phyloP scores from a whole-genome alignment of 352 stramenopile species.

The Pythium biforme region DNA sequence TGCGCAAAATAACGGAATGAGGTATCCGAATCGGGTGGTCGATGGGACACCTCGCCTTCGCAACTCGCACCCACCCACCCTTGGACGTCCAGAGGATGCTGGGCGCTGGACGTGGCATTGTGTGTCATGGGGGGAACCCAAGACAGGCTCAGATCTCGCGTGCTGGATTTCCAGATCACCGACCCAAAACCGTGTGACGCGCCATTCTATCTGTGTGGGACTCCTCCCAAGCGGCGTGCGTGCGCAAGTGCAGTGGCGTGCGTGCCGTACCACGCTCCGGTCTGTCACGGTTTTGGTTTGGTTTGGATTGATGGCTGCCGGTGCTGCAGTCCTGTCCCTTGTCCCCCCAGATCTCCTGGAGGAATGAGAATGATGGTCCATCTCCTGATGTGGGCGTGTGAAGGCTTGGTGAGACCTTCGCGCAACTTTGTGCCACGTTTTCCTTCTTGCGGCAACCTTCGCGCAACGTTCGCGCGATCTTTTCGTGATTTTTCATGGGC shows the following conservation, averaged over 20 bases:
- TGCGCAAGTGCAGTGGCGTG: conserved; percentile 4
- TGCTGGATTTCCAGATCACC: not conserved
- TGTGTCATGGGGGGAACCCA: not conserved
- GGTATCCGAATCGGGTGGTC: not conserved
- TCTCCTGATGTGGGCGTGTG: not conserved
- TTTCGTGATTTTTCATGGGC: not conserved
- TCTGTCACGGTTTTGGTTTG: not conserved
- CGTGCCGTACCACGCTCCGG: not conserved
- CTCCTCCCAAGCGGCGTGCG: conserved; percentile 1
- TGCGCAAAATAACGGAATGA: conserved; percentile 8
- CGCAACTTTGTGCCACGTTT: not conserved
- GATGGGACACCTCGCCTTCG: not conserved
- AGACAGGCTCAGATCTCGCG: not conserved
- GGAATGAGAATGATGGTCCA: conserved; percentile 1
- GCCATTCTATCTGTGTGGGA: not conserved
- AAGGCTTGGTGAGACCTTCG: conserved; percentile 6
- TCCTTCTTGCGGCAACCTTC: not conserved
- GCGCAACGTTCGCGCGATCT: conserved; percentile 7
- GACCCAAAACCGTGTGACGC: not conserved
- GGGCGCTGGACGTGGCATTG: not conserved
- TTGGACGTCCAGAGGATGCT: not conserved
- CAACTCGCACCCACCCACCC: not conserved
- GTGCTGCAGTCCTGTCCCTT: not conserved
- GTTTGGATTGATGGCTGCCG: conserved; percentile 1
- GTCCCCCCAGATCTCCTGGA: not conserved